Base-by-base conservation (phyloP, 352 stramenopile species). In the Globisporangium sylvaticum region DNA sequence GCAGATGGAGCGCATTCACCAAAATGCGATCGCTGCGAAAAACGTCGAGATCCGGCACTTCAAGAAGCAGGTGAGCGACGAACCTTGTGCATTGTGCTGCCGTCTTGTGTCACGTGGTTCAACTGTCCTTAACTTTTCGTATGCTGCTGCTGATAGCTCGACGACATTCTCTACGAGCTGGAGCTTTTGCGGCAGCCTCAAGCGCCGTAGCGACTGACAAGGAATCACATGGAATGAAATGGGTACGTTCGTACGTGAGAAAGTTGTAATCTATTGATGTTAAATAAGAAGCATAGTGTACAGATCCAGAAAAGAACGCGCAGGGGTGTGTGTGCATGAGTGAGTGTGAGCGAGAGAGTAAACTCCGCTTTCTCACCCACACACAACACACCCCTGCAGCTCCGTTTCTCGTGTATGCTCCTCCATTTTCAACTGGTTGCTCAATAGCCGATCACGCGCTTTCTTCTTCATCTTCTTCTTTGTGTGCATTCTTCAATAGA, bases 31-130 rank as follows among this genome's bases (percentile, higher is more conserved):
- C 1, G 76, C 80, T 1, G 68, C 79, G 53, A 96, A 96, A 65
- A 94, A 93, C 65, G 79, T 76, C 14, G 88, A 94, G 65, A 94
- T 94, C 63, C 65, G 68, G 10, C 67, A 71, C n/a, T 96, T 96
- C 68, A 87, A 93, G 62, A 72, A 66, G 25, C 86, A 95, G 69
- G 65, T 87, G 27, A 31, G 44, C 18, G 6, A 18, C 3, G 18
- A 48, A 48, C 22, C 39, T 22, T 48, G 39, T 48, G 39, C 6
- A 15, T n/a, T n/a, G 15, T 6, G 18, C 37, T 44, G 14, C 14
- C 14, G 14, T 57, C 5, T 44, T 50, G 20, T 56, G 3, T 31
- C 20, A 48, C 62, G 1, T 8, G 50, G 12, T 9, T 39, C 70
- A 14, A 64, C 7, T 39, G 18, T 24, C 24, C 58, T 24, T 7